Conservation (phyloP, 2,329 filamentous ascomycete species). For the Epichloe brachyelytri region DNA sequence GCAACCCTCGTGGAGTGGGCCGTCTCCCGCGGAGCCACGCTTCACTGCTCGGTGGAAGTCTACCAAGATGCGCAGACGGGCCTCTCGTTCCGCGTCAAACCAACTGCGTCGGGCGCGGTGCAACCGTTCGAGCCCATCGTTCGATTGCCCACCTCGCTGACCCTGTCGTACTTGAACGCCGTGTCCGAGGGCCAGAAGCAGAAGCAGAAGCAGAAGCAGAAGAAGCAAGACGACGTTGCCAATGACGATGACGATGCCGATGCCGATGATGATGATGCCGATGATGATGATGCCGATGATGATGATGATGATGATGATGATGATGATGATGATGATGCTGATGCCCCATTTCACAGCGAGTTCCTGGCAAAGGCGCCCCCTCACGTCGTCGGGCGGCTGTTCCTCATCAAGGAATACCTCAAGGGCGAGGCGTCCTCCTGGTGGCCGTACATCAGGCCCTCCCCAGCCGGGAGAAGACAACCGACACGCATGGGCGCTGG, state of each 20-base stretch:
- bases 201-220: neutral
- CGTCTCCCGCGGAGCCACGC: constrained; percentile 27
- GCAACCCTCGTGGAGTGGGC: constrained; percentile 36
- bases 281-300: neutral
- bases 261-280: too few relatives aligned
- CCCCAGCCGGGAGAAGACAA: constrained; percentile 43
- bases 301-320: neutral
- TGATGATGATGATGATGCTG: neutral
- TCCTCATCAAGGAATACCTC: constrained; percentile 56
- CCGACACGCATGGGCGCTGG: constrained; percentile 36
- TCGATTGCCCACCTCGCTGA: constrained; percentile 36
- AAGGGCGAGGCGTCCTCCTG: constrained; percentile 46
- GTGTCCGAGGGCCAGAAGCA: constrained; percentile 15
- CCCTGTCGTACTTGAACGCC: constrained; percentile 47
- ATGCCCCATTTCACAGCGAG: constrained; percentile 26
- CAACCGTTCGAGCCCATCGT: constrained; percentile 32
- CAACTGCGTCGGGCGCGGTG: constrained; percentile 15
- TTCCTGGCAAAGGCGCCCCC: constrained; percentile 40
- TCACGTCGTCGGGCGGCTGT: constrained; percentile 53
- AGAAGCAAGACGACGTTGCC: neutral
- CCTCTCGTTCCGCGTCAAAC: constrained; percentile 40
- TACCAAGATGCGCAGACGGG: constrained; percentile 37
- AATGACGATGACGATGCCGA: neutral
- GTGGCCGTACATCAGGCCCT: constrained; percentile 55
- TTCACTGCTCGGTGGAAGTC: constrained; percentile 41